Conservation (phyloP, 345 rosid species). For the Diplotaxis tenuifolia region DNA sequence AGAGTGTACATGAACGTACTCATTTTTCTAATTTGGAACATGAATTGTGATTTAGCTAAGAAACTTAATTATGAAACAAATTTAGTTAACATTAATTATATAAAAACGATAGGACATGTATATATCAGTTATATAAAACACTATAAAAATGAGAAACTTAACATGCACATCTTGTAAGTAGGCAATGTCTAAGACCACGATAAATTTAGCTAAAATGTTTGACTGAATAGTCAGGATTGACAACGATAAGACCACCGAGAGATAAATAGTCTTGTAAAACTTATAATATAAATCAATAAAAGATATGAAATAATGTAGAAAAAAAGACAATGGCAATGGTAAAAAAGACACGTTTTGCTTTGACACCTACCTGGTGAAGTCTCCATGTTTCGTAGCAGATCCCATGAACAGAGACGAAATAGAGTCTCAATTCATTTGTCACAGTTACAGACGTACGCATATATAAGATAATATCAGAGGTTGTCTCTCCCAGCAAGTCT, state of each 20-base stretch:
- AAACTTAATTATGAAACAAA: background rate
- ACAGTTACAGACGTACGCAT: conserved; percentile 4
- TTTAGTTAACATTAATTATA: background rate
- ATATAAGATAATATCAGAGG: conserved; percentile 9
- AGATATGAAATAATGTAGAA: background rate
- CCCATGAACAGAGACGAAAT: conserved; percentile 10
- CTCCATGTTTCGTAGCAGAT: conserved; percentile 17
- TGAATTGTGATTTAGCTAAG: background rate
- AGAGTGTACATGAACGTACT: background rate
- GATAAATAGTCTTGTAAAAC: background rate
- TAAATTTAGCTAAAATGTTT: background rate
- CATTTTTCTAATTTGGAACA: background rate
- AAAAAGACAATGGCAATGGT: background rate
- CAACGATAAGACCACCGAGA: background rate
- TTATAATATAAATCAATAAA: background rate
- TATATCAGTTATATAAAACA: background rate
- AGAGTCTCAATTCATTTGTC: conserved; percentile 8
- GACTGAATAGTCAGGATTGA: background rate
- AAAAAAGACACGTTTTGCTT: conserved; percentile 26
- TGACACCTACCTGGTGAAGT: conserved; percentile 23
- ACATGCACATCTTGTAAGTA: background rate
- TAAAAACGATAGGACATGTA: background rate
- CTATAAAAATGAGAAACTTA: background rate
- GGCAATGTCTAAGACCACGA: background rate
- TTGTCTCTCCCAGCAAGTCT: conserved; percentile 25